Evolutionary conservation across 371 early-diverging fungal genomes (phyloP), one percentile per base, ranked within the genome.

Genomic region (Mortierella sp.): DNA sequence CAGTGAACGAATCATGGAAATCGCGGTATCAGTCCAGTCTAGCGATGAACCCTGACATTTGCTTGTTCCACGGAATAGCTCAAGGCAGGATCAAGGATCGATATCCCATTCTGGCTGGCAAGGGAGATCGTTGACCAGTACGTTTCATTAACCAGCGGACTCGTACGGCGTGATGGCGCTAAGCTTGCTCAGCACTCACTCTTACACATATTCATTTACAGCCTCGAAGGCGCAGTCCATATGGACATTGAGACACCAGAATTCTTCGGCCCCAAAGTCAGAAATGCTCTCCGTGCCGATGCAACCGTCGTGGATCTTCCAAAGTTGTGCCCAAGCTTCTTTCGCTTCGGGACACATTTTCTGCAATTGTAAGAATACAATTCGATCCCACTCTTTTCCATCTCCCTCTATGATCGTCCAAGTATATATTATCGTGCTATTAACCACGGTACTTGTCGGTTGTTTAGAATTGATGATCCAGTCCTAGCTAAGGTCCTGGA

Each of bases 61-160:
- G 16, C 18, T 13, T 38, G 5, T 14, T 14, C 45, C 16, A 9
- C 16, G n/a, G 45, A 43, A 43, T 19, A 84, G 83, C 79, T 87
- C 14, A 71, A 73, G 28, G 82, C 82, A 46, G 76, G 82, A 31
- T 78, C 82, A 19, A 78, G 80, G 21, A 56, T 87, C 39, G 87
- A 87, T 50, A 73, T 87, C 2, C 87, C 87, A 7, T 87, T 72
- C 73, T 87, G 87, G 87, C 50, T 87, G 21, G 86, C 83, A 58
- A 38, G 79, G 63, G 65, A 72, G 65, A 30, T 79, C 80, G 49
- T 81, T 61, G 46, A 62, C 52, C 65, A 84, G 83, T 66, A 81
- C 81, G 56, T 55, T 9, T 50, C 10, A 34, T 10, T 10, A 34
- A 4, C 34, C 34, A 34, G 4, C 34, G 10, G 34, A 34, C n/a